phyloP scores from a whole-genome alignment of 805 yeast species.

The Hanseniaspora singularis region DNA sequence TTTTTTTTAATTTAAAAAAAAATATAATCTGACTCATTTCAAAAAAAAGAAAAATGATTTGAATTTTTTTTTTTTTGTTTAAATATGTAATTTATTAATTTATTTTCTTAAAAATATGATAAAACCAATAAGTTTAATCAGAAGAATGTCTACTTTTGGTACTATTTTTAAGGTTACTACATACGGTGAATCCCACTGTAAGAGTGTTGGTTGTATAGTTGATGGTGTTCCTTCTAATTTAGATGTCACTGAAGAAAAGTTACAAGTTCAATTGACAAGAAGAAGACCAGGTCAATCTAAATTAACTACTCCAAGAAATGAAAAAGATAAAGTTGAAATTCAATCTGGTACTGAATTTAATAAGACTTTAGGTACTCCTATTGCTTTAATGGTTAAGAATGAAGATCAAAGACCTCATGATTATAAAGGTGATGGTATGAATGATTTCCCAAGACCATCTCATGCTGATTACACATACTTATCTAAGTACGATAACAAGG shows the following conservation, averaged over 20 bases:
- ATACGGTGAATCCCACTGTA: conserved; percentile 96
- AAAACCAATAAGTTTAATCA: no score
- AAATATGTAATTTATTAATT: no score
- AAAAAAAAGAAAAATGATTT: no score
- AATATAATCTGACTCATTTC: no score
- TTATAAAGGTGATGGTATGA: conserved; percentile 69
- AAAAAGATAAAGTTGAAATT: conserved; percentile 81
- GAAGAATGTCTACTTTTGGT: conserved; percentile 67
- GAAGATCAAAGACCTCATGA: conserved; percentile 97
- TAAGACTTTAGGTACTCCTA: conserved; percentile 84
- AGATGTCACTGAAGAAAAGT: conserved; percentile 68
- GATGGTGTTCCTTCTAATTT: conserved; percentile 97
- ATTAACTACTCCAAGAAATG: conserved; percentile 88
- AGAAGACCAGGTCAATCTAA: conserved; percentile 96
- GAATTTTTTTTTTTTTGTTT: no score
- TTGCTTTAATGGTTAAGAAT: conserved; percentile 82
- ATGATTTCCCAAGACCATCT: conserved; percentile 90
- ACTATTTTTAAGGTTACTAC: conserved; percentile 64
- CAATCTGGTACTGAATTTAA: conserved; percentile 93
- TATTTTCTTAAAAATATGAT: no score
- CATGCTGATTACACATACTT: conserved; percentile 95
- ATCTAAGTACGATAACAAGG: conserved; percentile 81
- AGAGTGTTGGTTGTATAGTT: conserved; percentile 93
- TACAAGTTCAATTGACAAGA: conserved; percentile 91
- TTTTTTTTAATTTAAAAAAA: no score